phyloP scores from a whole-genome alignment of 2,329 filamentous ascomycete species.

The Clarireedia sp. region DNA sequence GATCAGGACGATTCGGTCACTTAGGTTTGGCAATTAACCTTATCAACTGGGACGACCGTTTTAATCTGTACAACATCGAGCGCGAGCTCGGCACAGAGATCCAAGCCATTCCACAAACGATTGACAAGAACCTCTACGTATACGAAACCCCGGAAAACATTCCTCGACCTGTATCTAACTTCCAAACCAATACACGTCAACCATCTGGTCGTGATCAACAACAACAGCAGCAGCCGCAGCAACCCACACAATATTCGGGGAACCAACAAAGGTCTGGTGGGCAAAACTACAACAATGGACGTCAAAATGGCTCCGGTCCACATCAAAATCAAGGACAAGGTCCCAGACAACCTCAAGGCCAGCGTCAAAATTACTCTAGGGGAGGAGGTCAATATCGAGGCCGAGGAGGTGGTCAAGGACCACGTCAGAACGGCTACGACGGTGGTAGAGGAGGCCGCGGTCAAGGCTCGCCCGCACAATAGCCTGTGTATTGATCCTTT shows the following conservation, averaged over 20 bases:
- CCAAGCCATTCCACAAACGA: constrained; percentile 84
- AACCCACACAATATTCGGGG: constrained; percentile 20
- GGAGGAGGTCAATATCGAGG: constrained; percentile 14
- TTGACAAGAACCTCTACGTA: constrained; percentile 97
- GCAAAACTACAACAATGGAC: constrained; percentile 20
- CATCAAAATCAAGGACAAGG: constrained; percentile 24
- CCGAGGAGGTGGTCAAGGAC: constrained; percentile 21
- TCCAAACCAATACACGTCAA: constrained; percentile 30
- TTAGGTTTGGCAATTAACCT: constrained; percentile 96
- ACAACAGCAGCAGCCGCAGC: not conserved
- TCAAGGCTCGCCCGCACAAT: constrained; percentile 25
- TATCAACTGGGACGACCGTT: constrained; percentile 99
- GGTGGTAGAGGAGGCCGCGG: constrained; percentile 28
- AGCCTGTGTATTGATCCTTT: constrained; percentile 13
- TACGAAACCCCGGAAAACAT: constrained; percentile 96
- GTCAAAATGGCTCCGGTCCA: constrained; percentile 21
- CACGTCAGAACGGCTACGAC: constrained; percentile 25
- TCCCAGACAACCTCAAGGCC: constrained; percentile 17
- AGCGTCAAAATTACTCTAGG: constrained; percentile 7
- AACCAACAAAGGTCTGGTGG: constrained; percentile 18
- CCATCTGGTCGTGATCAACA: constrained; percentile 21
- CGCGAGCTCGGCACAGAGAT: constrained; percentile 96
- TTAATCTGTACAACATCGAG: constrained; percentile 98
- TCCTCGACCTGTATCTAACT: constrained; percentile 65
- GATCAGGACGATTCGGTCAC: constrained; percentile 94